Conservation (phyloP, 129 eudicot genomes). For the Dittrichia graveolens region DNA sequence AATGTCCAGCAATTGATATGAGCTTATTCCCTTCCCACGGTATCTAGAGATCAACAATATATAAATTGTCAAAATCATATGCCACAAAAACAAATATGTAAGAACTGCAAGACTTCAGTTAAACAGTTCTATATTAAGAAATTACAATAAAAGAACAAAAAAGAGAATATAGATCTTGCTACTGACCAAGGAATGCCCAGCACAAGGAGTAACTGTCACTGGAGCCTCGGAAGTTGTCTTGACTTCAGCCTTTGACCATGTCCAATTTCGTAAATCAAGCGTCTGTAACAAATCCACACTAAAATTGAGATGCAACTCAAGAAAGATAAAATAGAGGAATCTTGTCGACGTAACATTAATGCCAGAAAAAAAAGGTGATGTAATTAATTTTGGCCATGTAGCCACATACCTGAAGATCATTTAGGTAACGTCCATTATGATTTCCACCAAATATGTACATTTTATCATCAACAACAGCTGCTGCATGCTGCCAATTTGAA, state of each 20-base stretch:
- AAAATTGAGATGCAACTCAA: constrained; percentile 22
- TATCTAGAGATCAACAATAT: constrained; percentile 48
- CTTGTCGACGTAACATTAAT: not conserved
- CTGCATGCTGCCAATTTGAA: constrained; percentile 75
- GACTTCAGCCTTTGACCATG: constrained; percentile 91
- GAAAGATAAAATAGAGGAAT: constrained; percentile 5
- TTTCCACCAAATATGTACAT: constrained; percentile 97
- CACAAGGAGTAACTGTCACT: constrained; percentile 57
- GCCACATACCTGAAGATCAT: constrained; percentile 88
- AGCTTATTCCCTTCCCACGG: constrained; percentile 98
- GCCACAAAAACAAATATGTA: not conserved
- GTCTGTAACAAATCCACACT: constrained; percentile 48
- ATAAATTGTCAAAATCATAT: not conserved
- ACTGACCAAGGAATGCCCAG: constrained; percentile 99
- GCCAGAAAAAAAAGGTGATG: not conserved
- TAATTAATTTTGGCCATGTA: constrained; percentile 15
- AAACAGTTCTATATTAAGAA: too few relatives aligned
- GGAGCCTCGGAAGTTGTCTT: constrained; percentile 56
- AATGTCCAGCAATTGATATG: constrained; percentile 92
- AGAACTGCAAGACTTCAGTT: too few relatives aligned
- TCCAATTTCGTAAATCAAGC: constrained; percentile 83
- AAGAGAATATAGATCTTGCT: constrained; percentile 15
- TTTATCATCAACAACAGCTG: constrained; percentile 91
- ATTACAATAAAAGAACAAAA: too few relatives aligned
- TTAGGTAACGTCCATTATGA: constrained; percentile 98